Conservation (phyloP, 2,329 filamentous ascomycete genomes). For the Colletotrichum sp. region DNA sequence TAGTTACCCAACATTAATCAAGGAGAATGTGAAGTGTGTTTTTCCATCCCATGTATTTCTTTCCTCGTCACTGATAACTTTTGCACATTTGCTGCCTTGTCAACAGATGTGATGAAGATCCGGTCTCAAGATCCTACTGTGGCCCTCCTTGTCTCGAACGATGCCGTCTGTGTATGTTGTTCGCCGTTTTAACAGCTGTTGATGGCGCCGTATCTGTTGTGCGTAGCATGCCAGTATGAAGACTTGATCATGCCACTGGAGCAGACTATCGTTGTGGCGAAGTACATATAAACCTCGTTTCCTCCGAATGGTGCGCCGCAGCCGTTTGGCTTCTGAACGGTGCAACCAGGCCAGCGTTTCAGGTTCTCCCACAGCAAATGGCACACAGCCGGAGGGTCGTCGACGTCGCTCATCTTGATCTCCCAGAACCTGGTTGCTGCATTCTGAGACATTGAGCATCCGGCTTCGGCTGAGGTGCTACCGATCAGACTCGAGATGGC, state of each 20-base stretch:
- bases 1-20: not conserved
- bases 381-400: not conserved
- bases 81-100: not conserved
- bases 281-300: not conserved
- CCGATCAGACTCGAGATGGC: not conserved
- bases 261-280: not conserved
- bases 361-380: not conserved
- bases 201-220: not conserved
- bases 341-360: not conserved
- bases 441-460: not conserved
- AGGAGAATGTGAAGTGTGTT: not conserved
- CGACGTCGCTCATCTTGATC: not conserved
- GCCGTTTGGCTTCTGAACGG: not conserved
- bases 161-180: fast-evolving
- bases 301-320: not conserved
- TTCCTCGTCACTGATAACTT: fast-evolving
- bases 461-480: not conserved
- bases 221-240: not conserved
- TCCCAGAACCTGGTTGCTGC: not conserved
- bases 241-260: not conserved
- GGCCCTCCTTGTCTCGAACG: fast-evolving
- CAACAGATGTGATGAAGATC: not conserved
- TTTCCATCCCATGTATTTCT: fast-evolving
- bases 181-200: not conserved
- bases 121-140: fast-evolving